Evolutionary conservation across 2,329 filamentous ascomycete species (phyloP).

Genomic region (Magnaporthales sp.): DNA sequence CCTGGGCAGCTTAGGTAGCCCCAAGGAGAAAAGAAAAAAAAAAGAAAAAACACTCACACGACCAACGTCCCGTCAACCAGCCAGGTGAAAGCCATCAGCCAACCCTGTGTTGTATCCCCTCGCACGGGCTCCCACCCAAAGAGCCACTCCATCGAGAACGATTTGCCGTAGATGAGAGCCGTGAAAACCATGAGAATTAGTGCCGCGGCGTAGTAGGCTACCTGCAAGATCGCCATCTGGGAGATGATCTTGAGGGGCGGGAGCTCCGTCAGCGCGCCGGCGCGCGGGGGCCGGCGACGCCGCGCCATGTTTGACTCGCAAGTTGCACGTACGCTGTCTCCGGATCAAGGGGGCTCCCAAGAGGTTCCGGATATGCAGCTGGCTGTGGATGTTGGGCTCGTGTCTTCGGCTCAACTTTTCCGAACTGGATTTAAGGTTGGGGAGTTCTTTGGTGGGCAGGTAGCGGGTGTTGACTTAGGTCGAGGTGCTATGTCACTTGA

Average conservation of each 20-base stretch:
- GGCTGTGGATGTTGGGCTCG: neutral
- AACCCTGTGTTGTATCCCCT: constrained; percentile 54
- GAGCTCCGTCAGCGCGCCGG: constrained; percentile 53
- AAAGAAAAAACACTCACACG: constrained; percentile 29
- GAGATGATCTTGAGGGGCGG: constrained; percentile 49
- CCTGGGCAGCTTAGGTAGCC: neutral
- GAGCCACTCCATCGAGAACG: constrained; percentile 44
- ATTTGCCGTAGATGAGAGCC: constrained; percentile 45
- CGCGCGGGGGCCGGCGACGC: constrained; percentile 46
- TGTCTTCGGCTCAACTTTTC: neutral
- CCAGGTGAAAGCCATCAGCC: constrained; percentile 51
- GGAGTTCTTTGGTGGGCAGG: too few species aligned
- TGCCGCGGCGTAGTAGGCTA: constrained; percentile 43
- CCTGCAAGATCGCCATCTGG: constrained; percentile 50
- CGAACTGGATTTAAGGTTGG: neutral
- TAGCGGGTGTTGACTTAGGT: neutral
- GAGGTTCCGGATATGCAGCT: neutral
- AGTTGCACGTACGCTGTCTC: neutral
- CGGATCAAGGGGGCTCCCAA: neutral
- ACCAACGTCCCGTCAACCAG: constrained; percentile 45
- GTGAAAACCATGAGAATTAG: constrained; percentile 49
- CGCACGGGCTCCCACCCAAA: constrained; percentile 51
- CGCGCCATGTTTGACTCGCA: constrained; percentile 32
- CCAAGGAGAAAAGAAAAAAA: constrained; percentile 1
- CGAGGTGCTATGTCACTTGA: neutral